Percentiles rank a stretch among this genome's conserved stretches.
These are phyloP conservation scores for Plasmodium fragile DNA, from an alignment of 169 alveolate genomes.

Conservation along the genomic window DNA sequence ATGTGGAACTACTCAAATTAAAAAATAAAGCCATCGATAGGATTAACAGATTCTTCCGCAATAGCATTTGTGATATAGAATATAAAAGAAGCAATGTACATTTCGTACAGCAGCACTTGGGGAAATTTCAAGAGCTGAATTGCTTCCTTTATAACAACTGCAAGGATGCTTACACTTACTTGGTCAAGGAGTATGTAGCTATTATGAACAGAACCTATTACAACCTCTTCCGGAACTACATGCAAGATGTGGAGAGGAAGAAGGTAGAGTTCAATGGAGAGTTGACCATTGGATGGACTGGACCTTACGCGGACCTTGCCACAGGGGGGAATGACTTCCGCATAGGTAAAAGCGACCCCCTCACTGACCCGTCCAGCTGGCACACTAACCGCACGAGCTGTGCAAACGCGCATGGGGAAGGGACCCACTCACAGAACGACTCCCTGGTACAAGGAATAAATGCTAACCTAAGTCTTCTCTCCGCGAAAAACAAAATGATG, in stretches of 20 bases:
- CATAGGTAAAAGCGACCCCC: neutral
- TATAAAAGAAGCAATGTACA: conserved; percentile 78
- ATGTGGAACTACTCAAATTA: conserved; percentile 35
- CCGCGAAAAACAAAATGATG: conserved; percentile 69
- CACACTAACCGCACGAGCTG: neutral
- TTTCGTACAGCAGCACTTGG: conserved; percentile 73
- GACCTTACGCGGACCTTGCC: neutral
- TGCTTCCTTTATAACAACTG: conserved; percentile 30
- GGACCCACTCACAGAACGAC: neutral
- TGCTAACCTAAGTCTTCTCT: neutral
- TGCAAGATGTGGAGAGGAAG: conserved; percentile 4
- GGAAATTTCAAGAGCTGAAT: conserved; percentile 6
- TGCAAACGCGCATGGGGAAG: neutral
- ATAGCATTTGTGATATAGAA: conserved; percentile 74
- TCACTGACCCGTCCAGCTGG: neutral
- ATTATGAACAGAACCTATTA: conserved; percentile 41
- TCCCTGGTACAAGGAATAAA: neutral
- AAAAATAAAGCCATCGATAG: conserved; percentile 45
- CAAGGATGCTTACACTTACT: conserved; percentile 11
- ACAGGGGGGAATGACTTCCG: neutral
- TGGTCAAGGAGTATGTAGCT: conserved; percentile 27
- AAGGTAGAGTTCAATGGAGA: neutral
- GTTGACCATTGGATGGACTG: neutral
- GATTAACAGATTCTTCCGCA: conserved; percentile 5
- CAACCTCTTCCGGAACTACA: conserved; percentile 20